Percentiles rank a stretch among this genome's conserved stretches.
phyloP scores from a whole-genome alignment of 345 rosid species.

The Eutrema japonicum region DNA sequence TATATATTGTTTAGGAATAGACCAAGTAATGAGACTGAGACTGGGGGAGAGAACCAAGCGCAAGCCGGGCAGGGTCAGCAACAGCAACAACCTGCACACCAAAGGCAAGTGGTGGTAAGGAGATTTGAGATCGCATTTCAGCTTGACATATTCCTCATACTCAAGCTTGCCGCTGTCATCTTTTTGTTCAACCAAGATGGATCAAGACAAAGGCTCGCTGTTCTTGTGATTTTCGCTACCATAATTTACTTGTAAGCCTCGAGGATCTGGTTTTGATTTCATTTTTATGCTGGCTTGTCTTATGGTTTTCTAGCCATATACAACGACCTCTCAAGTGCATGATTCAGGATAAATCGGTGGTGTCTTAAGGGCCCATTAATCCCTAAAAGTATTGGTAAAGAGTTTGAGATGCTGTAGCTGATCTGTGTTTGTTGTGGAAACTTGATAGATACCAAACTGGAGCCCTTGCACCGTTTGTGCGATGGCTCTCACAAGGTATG shows the following conservation, averaged over 20 bases:
- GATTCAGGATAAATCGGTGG: background rate
- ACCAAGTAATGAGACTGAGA: conserved; percentile 37
- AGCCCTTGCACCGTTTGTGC: conserved; percentile 85
- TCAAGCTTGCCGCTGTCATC: conserved; percentile 92
- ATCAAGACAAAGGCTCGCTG: conserved; percentile 85
- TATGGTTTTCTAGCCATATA: background rate
- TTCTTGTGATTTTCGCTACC: conserved; percentile 83
- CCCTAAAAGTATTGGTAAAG: background rate
- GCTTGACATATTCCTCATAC: conserved; percentile 83
- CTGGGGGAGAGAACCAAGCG: conserved; percentile 42
- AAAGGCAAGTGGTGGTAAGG: conserved; percentile 76
- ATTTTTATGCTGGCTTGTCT: background rate
- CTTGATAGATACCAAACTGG: conserved; percentile 88
- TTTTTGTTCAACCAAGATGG: conserved; percentile 99
- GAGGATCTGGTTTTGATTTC: background rate
- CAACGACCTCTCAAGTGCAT: conserved; percentile 5
- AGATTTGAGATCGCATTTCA: conserved; percentile 94
- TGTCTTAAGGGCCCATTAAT: background rate
- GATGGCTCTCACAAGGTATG: conserved; percentile 98
- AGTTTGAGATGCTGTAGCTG: conserved; percentile 12
- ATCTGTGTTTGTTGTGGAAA: conserved; percentile 23
- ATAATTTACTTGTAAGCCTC: conserved; percentile 85
- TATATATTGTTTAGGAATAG: conserved; percentile 34
- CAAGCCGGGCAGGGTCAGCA: conserved; percentile 58
- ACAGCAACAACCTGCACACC: conserved; percentile 71